Evolutionary conservation across 192 early-diverging fungal species (phyloP).

Genomic region (Neocallimastix lanati): DNA sequence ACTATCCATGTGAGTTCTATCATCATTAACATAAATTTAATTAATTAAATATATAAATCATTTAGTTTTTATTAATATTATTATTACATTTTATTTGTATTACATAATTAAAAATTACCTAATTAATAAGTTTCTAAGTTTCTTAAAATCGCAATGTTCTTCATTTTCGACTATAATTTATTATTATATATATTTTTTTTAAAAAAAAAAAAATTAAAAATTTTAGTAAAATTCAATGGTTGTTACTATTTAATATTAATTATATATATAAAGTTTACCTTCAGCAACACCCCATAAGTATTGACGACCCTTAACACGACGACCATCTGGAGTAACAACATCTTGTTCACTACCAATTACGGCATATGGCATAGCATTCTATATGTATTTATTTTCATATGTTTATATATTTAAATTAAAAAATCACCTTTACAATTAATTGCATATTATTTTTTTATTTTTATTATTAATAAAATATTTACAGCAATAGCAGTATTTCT

Average conservation of each 20-base stretch:
- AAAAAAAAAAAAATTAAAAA: too few relatives aligned
- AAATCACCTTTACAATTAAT: too few relatives aligned
- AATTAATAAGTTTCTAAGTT: constrained; percentile 88
- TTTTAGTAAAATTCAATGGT: too few relatives aligned
- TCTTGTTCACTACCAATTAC: constrained; percentile 84
- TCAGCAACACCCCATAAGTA: constrained; percentile 98
- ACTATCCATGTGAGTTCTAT: constrained; percentile 84
- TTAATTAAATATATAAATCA: too few relatives aligned
- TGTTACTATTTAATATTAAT: not conserved
- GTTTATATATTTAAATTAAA: too few relatives aligned
- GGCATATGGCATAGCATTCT: constrained; percentile 82
- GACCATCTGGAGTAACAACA: constrained; percentile 61
- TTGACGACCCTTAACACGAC: constrained; percentile 82
- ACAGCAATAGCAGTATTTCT: constrained; percentile 36
- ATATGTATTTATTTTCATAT: constrained; percentile 1
- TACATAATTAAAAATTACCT: constrained; percentile 18
- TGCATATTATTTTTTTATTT: too few relatives aligned
- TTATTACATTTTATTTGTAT: not conserved
- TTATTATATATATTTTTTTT: not conserved
- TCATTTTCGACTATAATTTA: constrained; percentile 73
- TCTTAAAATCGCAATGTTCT: constrained; percentile 93
- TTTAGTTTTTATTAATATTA: not conserved
- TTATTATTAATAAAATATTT: too few relatives aligned
- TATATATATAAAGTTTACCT: constrained; percentile 9
- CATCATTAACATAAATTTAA: too few relatives aligned